Evolutionary conservation across 257 asterid genomes (phyloP).

Genomic region (Ajuga chamaepitys): DNA sequence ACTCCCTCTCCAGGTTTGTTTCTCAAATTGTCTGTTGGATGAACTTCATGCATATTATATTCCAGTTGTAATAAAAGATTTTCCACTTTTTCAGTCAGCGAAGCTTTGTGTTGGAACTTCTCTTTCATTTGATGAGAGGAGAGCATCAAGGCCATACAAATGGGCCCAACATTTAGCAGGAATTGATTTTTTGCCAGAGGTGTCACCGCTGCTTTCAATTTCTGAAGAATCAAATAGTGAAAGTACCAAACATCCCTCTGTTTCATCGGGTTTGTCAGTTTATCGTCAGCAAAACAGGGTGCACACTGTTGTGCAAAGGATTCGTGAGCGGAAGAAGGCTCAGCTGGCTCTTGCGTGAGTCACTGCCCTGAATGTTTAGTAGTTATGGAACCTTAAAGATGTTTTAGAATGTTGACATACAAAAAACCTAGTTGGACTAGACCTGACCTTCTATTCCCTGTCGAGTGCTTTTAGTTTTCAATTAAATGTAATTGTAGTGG

Average conservation of each 20-base stretch:
- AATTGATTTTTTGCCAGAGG: slow-evolving; percentile 90
- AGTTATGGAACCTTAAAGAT: slow-evolving; percentile 22
- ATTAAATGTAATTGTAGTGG: slow-evolving; percentile 7
- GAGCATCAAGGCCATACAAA: slow-evolving; percentile 82
- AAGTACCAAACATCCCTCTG: slow-evolving; percentile 41
- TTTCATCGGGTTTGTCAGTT: slow-evolving; percentile 57
- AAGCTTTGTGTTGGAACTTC: slow-evolving; percentile 62
- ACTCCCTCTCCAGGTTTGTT: slow-evolving; percentile 88
- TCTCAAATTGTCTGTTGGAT: slow-evolving; percentile 10
- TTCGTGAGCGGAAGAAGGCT: slow-evolving; percentile 79
- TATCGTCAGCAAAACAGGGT: slow-evolving; percentile 93
- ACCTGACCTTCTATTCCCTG: slow-evolving; percentile 11
- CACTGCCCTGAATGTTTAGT: slow-evolving; percentile 43
- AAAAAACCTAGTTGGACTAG: slow-evolving; percentile 16
- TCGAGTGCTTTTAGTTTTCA: background rate
- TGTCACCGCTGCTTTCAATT: slow-evolving; percentile 60
- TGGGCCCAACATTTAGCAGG: slow-evolving; percentile 99
- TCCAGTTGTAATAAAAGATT: slow-evolving; percentile 12
- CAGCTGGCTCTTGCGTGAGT: slow-evolving; percentile 96
- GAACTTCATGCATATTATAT: slow-evolving; percentile 18
- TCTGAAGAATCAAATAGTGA: slow-evolving; percentile 44
- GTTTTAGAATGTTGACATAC: slow-evolving; percentile 7
- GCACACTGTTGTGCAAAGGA: slow-evolving; percentile 84
- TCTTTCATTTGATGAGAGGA: slow-evolving; percentile 54
- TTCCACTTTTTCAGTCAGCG: slow-evolving; percentile 60